Base-by-base conservation (phyloP, 306 rosid genomes). In the Leucaena leucocephala region DNA sequence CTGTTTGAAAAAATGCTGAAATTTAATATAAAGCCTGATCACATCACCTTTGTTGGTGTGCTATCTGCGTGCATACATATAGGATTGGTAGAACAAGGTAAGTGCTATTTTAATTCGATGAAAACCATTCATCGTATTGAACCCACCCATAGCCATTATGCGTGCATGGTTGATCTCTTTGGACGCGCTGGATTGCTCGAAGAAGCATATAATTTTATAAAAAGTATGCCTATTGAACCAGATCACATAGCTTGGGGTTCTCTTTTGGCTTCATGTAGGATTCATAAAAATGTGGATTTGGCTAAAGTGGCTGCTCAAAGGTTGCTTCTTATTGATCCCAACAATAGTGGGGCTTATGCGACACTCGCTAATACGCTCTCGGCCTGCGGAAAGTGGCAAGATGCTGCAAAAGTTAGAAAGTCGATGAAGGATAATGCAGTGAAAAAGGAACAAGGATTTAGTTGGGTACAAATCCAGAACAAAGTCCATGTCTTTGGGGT, bases 201-300 rank as follows among this genome's bases (percentile, higher is more conserved):
- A 81, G 97, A 94, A 77, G 97, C 98, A 68, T 86, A 88, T 55
- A 19, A 75, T 44, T 87, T 92, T 76, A 88, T 92, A 52, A 54
- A 69, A 86, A 69, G 46, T 71, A 90, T 89, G 97, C 95, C 93
- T 66, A 66, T 89, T 68, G 97, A 90, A 82, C 97, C 95, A 22
- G 97, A 94, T 81, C 88, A 71, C 68, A 78, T 91, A 81, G 90
- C 93, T 35, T 94, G 97, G 98, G 94, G 97, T 50, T 92, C 98
- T 0, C 91, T 92, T 77, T 84, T 94, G 80, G 87, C 97, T 79
- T 81, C 97, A 50, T 90, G 97, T 79, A 92, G 82, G 86, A 81
- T 90, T 85, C 91, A 88, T 69, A 87, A 88, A 84, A 87, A 90
- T 65, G 86, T 80, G 39, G 92, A 94, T 71, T 77, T 92, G 83